Base-by-base conservation (phyloP, 306 rosid species). In the Vigna unguiculata region DNA sequence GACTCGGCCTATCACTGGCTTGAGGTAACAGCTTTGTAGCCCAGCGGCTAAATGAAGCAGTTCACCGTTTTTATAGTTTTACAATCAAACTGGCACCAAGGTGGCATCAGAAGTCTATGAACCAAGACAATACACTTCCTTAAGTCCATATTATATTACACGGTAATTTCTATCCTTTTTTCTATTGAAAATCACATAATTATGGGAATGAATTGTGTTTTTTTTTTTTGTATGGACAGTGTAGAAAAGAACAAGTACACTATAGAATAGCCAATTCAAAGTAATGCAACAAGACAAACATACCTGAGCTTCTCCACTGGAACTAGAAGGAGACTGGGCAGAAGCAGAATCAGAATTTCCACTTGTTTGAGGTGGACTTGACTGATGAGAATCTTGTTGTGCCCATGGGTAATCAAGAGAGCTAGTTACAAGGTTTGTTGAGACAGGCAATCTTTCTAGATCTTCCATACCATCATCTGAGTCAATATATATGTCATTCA, bases 341-440 rank as follows among this genome's bases (percentile, higher is more conserved):
- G 93, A 93, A 41, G 91, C 95, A 82, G 97, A 93, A 86, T 91
- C 97, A 75, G 98, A 93, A 81, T 90, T 88, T 80, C 97, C 85
- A 86, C 97, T 93, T 64, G 96, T 87, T 85, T 91, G 98, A 80
- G 98, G 97, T 38, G 97, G 98, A 78, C 98, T 93, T 62, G 97
- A 93, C 82, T 91, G 96, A 72, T 87, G 98, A 69, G 92, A 91
- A 69, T 82, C 93, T 17, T 52, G 91, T 74, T 86, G 97, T 38
- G 77, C 75, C 96, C 97, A 87, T 65, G 86, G 89, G 65, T 78
- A 90, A 71, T 87, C 98, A 73, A 79, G 85, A 68, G 91, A 89
- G 82, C 93, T 82, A 60, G 90, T 80, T 72, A 75, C 94, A 68
- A 75, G 76, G 80, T 85, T 92, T 58, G 82, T 76, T 49, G 97